Evolutionary conservation across 225 moss, liverwort and hornwort species (phyloP).

Genomic region (Thuidium tamariscinum): DNA sequence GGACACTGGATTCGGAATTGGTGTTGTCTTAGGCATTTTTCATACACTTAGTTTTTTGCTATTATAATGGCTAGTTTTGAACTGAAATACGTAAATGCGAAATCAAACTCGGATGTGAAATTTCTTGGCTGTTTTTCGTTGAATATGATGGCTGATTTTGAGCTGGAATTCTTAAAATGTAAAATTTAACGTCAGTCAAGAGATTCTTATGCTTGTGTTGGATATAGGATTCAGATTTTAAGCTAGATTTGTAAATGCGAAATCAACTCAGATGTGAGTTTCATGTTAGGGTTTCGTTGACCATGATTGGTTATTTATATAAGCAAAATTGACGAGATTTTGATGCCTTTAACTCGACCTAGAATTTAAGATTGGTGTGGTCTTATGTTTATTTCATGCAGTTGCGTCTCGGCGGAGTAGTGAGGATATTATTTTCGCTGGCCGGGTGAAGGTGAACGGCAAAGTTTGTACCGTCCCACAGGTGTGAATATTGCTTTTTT

Average conservation of each 20-base stretch:
- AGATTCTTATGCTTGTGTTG: background rate
- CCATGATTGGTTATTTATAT: background rate
- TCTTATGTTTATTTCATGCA: constrained; percentile 5
- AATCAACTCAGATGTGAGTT: background rate
- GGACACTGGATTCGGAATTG: background rate
- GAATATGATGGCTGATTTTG: background rate
- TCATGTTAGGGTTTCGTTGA: background rate
- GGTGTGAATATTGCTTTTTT: constrained; percentile 15
- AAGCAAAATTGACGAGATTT: background rate
- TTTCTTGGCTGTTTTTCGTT: background rate
- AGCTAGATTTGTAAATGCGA: background rate
- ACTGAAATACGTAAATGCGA: background rate
- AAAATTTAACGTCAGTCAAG: background rate
- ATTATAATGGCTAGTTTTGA: background rate
- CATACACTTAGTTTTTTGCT: background rate
- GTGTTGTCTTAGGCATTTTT: background rate
- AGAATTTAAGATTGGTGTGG: background rate
- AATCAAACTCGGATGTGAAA: background rate
- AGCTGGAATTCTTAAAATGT: background rate
- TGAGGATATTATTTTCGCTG: constrained; percentile 87
- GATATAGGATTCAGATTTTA: background rate
- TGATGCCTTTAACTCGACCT: background rate
- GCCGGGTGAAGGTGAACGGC: constrained; percentile 92
- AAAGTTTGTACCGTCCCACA: constrained; percentile 85
- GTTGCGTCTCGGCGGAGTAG: constrained; percentile 93